phyloP scores from a whole-genome alignment of 2,329 filamentous ascomycete genomes.

The Diaporthe sp. region DNA sequence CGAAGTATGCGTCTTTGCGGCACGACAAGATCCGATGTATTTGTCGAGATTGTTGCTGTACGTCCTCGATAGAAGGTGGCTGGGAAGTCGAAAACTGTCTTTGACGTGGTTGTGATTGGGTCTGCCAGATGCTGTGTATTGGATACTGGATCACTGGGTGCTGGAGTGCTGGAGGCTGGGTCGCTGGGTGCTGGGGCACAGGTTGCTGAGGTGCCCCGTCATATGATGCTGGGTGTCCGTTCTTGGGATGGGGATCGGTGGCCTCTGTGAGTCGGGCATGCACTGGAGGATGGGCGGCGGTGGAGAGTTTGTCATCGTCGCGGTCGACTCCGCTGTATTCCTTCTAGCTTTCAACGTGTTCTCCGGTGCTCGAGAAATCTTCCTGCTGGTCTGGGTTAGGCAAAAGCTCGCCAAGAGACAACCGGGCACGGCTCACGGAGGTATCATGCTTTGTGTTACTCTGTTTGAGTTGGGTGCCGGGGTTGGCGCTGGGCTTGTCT shows the following conservation, averaged over 20 bases:
- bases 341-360: not conserved
- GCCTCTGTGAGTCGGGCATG: not conserved
- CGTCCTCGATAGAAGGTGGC: rapidly evolving
- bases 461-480: no score
- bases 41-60: not conserved
- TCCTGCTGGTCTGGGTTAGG: not conserved
- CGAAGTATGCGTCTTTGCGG: not conserved
- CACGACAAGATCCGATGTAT: not conserved
- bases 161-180: not conserved
- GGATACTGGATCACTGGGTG: not conserved
- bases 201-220: not conserved
- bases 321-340: no score
- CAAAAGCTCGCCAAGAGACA: not conserved
- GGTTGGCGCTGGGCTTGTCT: not conserved
- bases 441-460: not conserved
- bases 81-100: not conserved
- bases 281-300: not conserved
- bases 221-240: not conserved
- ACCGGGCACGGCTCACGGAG: not conserved
- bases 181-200: not conserved
- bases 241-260: not conserved
- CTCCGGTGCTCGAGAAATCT: no score
- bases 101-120: not conserved
- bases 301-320: not conserved
- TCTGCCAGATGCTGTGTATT: not conserved